Conservation (phyloP, 768 basidiomycete genomes). For the Mrakia blollopis region DNA sequence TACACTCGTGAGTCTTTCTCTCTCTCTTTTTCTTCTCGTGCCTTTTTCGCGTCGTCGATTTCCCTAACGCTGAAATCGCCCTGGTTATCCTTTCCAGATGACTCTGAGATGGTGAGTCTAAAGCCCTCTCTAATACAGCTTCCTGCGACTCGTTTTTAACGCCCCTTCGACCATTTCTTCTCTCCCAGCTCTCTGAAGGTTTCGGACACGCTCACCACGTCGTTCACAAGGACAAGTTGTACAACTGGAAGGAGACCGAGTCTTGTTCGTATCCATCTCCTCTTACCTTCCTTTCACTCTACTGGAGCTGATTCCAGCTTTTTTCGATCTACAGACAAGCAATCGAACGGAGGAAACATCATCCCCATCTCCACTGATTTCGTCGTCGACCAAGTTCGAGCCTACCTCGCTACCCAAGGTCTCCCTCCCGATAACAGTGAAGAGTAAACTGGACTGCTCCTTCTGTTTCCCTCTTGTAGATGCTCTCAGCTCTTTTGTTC, state of each 20-base stretch:
- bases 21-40: background rate
- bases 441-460: too few species aligned
- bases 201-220: conserved; percentile 25
- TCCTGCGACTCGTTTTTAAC: background rate
- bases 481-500: too few species aligned
- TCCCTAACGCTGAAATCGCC: background rate
- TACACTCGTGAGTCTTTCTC: conserved; percentile 15
- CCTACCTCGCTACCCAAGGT: background rate
- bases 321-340: background rate
- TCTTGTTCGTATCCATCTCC: background rate
- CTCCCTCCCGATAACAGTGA: too few species aligned
- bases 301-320: background rate
- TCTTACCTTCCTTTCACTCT: too few species aligned
- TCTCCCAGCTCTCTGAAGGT: conserved; percentile 22
- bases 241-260: conserved; percentile 25
- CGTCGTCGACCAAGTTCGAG: conserved; percentile 1
- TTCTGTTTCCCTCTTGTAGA: too few species aligned
- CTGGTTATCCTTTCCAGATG: conserved; percentile 10
- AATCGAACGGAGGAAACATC: conserved; percentile 1
- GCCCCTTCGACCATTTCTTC: background rate
- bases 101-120: conserved; percentile 24
- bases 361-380: background rate
- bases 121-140: background rate
- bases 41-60: background rate
- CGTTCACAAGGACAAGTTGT: conserved; percentile 26